Evolutionary conservation across 768 basidiomycete genomes (phyloP).

Genomic region (Gymnopilus dilepis): DNA sequence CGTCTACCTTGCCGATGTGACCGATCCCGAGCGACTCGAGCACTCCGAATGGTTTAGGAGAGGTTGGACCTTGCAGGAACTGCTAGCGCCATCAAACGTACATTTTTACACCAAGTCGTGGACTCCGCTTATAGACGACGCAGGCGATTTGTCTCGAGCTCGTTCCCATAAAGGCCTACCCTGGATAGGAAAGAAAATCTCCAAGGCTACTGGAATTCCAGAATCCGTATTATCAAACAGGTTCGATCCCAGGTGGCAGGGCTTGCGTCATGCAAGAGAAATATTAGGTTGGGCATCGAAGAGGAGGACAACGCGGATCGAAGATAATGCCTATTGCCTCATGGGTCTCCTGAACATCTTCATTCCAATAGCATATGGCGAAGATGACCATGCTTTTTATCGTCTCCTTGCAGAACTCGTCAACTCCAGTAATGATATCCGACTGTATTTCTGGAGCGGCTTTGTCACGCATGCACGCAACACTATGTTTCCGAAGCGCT

Average conservation of each 20-base stretch:
- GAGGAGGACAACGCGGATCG: slow-evolving; percentile 10
- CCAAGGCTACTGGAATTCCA: slow-evolving; percentile 1
- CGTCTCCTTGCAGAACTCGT: background rate
- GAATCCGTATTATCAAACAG: background rate
- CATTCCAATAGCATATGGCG: slow-evolving; percentile 14
- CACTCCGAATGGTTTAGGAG: slow-evolving; percentile 13
- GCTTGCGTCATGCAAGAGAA: slow-evolving; percentile 5
- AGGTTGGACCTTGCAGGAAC: slow-evolving; percentile 18
- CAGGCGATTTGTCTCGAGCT: too few relatives aligned
- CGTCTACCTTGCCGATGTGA: slow-evolving; percentile 3
- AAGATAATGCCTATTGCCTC: slow-evolving; percentile 15
- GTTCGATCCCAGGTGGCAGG: slow-evolving; percentile 1
- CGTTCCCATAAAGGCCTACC: too few relatives aligned
- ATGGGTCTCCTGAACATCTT: slow-evolving; percentile 12
- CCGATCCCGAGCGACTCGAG: background rate
- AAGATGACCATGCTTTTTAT: slow-evolving; percentile 12
- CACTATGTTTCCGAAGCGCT: too few relatives aligned
- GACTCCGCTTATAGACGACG: too few relatives aligned
- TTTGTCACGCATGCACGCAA: too few relatives aligned
- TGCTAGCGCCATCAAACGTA: slow-evolving; percentile 2
- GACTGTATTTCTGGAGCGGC: slow-evolving; percentile 23
- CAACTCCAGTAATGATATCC: background rate
- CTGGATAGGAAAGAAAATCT: too few relatives aligned
- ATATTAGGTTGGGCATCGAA: slow-evolving; percentile 10
- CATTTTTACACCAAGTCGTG: slow-evolving; percentile 13